phyloP scores from a whole-genome alignment of 2,329 filamentous ascomycete species.

The Ceratocystis alfenasii region DNA sequence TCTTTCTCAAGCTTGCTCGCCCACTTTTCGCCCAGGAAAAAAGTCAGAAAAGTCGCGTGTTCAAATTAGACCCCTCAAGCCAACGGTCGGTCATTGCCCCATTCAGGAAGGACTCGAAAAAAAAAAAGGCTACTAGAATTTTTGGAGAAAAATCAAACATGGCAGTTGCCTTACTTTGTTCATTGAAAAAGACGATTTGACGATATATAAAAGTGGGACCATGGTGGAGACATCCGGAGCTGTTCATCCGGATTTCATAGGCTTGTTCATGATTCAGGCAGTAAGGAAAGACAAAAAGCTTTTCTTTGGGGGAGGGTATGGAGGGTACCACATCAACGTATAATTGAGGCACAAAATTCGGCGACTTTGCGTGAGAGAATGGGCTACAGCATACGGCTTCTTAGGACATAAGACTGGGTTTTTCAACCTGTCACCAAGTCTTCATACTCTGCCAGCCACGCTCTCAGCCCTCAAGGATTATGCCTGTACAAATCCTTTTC shows the following conservation, averaged over 20 bases:
- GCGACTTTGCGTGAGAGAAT: background rate
- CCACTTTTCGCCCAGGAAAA: no score
- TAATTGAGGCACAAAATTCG: background rate
- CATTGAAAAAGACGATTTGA: background rate
- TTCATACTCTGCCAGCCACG: background rate
- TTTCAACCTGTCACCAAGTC: background rate
- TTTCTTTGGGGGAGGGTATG: background rate
- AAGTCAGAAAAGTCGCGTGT: background rate
- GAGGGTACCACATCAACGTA: background rate
- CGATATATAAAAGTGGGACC: background rate
- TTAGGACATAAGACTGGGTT: background rate
- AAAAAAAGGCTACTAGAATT: background rate
- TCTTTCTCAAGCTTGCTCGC: background rate
- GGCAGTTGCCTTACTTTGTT: background rate
- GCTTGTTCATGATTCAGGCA: background rate
- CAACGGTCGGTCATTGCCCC: background rate
- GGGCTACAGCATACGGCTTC: no score
- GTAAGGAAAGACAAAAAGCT: background rate
- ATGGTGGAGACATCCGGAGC: background rate
- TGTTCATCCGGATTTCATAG: conserved; percentile 5
- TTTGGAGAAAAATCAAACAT: conserved; percentile 4
- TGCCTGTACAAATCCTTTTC: background rate
- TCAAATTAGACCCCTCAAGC: background rate
- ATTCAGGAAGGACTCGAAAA: background rate
- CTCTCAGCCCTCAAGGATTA: background rate